Evolutionary conservation across 176 grass and related monocot genomes (phyloP).

Genomic region (Hyparrhenia diplandra): DNA sequence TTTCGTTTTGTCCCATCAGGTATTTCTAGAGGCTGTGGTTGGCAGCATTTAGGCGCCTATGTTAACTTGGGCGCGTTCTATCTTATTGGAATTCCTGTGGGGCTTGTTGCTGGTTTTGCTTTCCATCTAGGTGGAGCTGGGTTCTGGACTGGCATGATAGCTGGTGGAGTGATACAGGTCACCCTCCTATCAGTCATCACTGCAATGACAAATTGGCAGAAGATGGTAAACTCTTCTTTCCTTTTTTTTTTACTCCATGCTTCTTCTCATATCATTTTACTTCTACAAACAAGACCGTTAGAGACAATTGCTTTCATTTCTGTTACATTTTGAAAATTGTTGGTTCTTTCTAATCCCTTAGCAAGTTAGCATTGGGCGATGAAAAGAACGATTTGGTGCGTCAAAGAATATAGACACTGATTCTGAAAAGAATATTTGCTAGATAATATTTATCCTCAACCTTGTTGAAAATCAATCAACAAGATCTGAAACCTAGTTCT

Average conservation of each 20-base stretch:
- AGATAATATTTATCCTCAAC: neutral
- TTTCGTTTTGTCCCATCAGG: conserved; percentile 24
- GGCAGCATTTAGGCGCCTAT: conserved; percentile 65
- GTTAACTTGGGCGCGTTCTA: conserved; percentile 72
- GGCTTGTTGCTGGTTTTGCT: conserved; percentile 42
- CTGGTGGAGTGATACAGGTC: conserved; percentile 46
- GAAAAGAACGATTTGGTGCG: neutral
- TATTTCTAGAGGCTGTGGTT: conserved; percentile 59
- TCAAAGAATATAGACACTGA: neutral
- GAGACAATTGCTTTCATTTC: neutral
- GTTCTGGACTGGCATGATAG: conserved; percentile 55
- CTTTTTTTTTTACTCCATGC: neutral
- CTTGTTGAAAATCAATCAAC: neutral
- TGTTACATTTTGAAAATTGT: neutral
- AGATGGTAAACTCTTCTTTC: conserved; percentile 40
- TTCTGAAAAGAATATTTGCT: neutral
- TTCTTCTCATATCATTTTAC: neutral
- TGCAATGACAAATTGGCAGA: conserved; percentile 45
- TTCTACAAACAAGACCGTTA: neutral
- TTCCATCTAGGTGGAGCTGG: conserved; percentile 54
- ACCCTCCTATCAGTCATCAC: conserved; percentile 41
- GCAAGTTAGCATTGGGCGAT: neutral
- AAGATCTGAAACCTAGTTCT: neutral
- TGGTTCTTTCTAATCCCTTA: neutral
- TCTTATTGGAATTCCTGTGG: conserved; percentile 51